Evolutionary conservation across 257 asterid species (phyloP).

Genomic region (Haberlea rhodopensis): DNA sequence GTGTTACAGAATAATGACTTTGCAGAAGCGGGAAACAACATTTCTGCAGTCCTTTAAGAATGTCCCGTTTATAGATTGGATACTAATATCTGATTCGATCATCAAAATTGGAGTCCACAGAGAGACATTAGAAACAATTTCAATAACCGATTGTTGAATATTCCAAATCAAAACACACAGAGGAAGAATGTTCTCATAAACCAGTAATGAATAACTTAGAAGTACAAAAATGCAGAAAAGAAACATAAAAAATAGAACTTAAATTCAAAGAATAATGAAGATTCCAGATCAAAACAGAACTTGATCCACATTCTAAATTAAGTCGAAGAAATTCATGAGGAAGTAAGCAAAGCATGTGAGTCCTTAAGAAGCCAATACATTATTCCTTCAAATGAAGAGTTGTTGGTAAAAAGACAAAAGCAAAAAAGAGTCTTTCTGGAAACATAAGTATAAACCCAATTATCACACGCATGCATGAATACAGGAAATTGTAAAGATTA

Average conservation of each 20-base stretch:
- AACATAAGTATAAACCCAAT: background rate
- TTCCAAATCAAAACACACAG: background rate
- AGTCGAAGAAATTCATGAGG: background rate
- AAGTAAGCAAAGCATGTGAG: constrained; percentile 15
- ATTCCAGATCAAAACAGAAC: constrained; percentile 3
- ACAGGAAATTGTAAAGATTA: background rate
- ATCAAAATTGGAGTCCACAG: background rate
- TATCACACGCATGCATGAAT: background rate
- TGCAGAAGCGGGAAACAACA: background rate
- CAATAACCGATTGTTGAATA: background rate
- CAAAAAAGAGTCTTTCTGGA: too few relatives aligned
- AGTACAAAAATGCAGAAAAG: constrained; percentile 3
- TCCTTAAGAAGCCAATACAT: background rate
- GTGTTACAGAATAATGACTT: background rate
- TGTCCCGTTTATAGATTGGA: background rate
- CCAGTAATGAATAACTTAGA: background rate
- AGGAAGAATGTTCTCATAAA: background rate
- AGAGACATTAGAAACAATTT: background rate
- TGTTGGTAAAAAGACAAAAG: too few relatives aligned
- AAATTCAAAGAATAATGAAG: background rate
- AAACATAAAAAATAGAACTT: background rate
- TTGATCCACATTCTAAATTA: constrained; percentile 2
- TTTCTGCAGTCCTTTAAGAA: constrained; percentile 3
- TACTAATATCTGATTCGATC: background rate
- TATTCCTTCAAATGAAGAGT: constrained; percentile 15